Evolutionary conservation across 805 yeast genomes (phyloP), one percentile per base, ranked within the genome.

Genomic region (Zygosaccharomyces kombuchaensis): DNA sequence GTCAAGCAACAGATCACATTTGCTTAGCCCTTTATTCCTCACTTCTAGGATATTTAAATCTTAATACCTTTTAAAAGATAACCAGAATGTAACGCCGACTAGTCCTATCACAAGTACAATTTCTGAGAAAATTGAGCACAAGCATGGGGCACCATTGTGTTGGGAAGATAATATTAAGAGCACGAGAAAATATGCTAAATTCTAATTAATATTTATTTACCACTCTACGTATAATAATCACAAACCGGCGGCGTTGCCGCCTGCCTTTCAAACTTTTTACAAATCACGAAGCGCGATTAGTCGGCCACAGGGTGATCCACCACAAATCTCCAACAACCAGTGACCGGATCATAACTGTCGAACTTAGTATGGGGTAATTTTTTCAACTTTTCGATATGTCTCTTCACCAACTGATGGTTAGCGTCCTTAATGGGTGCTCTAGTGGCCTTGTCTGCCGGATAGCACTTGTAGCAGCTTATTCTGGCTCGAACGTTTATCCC

Each of bases 401-500:
- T 77, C 56, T 74, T 76, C 32, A 86, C 83, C 16, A 83, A 64
- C 5, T 84, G 85, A 59, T 82, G 90, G 44, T 80, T 78, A 2
- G 87, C 82, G 61, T 91, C 96, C 45, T 80, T 80, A 47, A 93
- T 78, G 5, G 86, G 83, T 58, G 80, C 72, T 54, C 81, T 78
- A 16, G 85, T 83, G 49, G 82, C 84, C 57, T 78, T 83, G 40
- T 82, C 73, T n/a, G 77, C 65, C 17, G 97, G 96, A 66, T 77
- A 90, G 60, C 96, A 86, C 10, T 84, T 82, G 55, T 84, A 87
- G 43, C 89, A 66, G 2, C 91, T 79, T 36, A 89, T 78, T 49
- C 76, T 75, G 6, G 86, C 85, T 5, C 84, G 82, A 26, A 86
- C 74, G 59, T 91, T 91, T 49, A 93, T 73, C 0, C 96, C 98